These are phyloP conservation scores for Dothistroma septosporum DNA, from an alignment of 2,329 filamentous ascomycete genomes.

Conservation along the genomic window DNA sequence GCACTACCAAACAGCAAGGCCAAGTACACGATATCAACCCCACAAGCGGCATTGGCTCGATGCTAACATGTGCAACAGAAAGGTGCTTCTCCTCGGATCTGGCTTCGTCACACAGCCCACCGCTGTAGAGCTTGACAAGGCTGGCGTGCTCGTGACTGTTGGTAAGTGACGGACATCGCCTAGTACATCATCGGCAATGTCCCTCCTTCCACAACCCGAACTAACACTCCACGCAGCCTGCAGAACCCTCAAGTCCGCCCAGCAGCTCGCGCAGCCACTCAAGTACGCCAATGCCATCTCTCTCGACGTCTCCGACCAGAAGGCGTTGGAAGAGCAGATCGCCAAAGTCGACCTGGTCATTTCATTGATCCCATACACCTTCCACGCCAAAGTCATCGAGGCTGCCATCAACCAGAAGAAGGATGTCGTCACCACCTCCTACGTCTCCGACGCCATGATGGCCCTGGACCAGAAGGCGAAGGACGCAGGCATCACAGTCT, in stretches of 20 bases:
- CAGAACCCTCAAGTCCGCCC: constrained; percentile 70
- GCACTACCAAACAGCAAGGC: constrained; percentile 4
- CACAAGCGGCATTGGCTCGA: background rate
- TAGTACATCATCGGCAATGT: background rate
- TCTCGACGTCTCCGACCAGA: constrained; percentile 74
- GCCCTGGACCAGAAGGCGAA: constrained; percentile 80
- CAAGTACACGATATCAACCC: constrained; percentile 1
- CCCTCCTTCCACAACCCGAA: background rate
- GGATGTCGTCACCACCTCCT: constrained; percentile 91
- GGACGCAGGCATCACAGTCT: constrained; percentile 89
- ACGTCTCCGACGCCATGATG: constrained; percentile 87
- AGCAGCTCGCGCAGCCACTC: constrained; percentile 69
- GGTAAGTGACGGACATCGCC: constrained; percentile 38
- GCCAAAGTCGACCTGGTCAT: constrained; percentile 58
- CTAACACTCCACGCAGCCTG: constrained; percentile 56
- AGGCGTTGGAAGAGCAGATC: constrained; percentile 75
- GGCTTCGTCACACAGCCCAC: constrained; percentile 57
- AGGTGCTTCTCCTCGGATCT: constrained; percentile 50
- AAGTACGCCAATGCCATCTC: constrained; percentile 71
- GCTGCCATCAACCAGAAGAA: constrained; percentile 90
- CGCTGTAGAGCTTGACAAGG: constrained; percentile 55
- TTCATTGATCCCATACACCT: constrained; percentile 82
- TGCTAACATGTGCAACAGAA: constrained; percentile 23
- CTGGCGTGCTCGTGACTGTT: constrained; percentile 55
- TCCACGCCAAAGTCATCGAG: constrained; percentile 86